Evolutionary conservation across 129 eudicot genomes (phyloP).

Genomic region (Lactuca sativa): DNA sequence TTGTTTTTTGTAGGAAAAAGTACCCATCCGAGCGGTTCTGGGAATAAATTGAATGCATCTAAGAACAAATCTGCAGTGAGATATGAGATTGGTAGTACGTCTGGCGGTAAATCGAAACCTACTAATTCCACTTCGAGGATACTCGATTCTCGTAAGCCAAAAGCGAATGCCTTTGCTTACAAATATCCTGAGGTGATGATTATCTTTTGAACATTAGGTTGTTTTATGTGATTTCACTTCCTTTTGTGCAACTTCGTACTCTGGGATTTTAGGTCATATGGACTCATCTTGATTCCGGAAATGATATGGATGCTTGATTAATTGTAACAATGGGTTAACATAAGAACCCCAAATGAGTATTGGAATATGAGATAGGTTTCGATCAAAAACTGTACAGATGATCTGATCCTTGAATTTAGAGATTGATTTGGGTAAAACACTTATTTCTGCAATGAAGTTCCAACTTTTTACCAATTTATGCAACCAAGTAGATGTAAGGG

Average conservation of each 20-base stretch:
- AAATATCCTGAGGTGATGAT: conserved; percentile 45
- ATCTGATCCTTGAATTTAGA: conserved; percentile 1
- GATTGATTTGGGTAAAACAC: conserved; percentile 10
- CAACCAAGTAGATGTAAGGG: too few species aligned
- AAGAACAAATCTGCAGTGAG: conserved; percentile 39
- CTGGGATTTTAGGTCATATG: not conserved
- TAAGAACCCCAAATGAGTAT: not conserved
- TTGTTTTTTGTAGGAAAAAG: conserved; percentile 31
- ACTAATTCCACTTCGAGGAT: conserved; percentile 19
- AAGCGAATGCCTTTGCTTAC: conserved; percentile 45
- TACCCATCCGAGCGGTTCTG: conserved; percentile 24
- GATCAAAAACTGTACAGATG: conserved; percentile 7
- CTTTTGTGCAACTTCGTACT: conserved; percentile 10
- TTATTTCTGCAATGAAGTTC: not conserved
- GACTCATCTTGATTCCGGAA: conserved; percentile 1
- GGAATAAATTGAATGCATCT: conserved; percentile 28
- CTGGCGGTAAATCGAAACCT: conserved; percentile 30
- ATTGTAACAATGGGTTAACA: not conserved
- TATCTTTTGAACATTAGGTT: not conserved
- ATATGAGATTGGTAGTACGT: conserved; percentile 30
- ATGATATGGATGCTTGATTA: conserved; percentile 9
- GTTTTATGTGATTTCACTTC: not conserved
- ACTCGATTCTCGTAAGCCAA: conserved; percentile 35
- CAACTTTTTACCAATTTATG: not conserved
- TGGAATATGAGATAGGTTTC: not conserved